These are phyloP conservation scores for Piloderma croceum DNA, from an alignment of 768 basidiomycete genomes.

Conservation along the genomic window DNA sequence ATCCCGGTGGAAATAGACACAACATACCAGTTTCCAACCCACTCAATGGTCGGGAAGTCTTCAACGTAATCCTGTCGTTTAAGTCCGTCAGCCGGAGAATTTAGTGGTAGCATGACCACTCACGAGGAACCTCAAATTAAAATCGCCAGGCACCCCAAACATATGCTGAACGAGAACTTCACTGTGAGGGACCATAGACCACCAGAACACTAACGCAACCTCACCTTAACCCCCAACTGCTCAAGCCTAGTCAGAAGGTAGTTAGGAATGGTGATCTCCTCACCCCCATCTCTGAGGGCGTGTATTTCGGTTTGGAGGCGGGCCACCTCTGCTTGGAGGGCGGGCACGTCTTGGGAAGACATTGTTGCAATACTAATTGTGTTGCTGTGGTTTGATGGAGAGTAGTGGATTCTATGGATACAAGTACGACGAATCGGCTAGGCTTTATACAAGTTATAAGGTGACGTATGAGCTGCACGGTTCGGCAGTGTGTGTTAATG, in stretches of 20 bases:
- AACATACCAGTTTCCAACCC: slow-evolving; percentile 80
- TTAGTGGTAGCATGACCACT: not conserved
- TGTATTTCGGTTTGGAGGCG: slow-evolving; percentile 44
- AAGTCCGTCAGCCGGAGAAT: not conserved
- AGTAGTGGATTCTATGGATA: too few species aligned
- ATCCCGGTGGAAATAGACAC: not conserved
- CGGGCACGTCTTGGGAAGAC: too few species aligned
- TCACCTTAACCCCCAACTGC: slow-evolving; percentile 60
- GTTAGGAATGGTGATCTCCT: slow-evolving; percentile 46
- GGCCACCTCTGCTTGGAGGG: slow-evolving; percentile 40
- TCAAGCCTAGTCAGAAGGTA: slow-evolving; percentile 60
- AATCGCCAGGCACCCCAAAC: slow-evolving; percentile 87
- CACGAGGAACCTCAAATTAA: slow-evolving; percentile 66
- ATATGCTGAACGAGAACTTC: slow-evolving; percentile 43
- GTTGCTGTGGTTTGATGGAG: not conserved
- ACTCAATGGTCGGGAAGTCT: slow-evolving; percentile 68
- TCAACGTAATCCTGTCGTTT: slow-evolving; percentile 82
- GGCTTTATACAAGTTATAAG: too few species aligned
- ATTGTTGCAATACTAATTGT: not conserved
- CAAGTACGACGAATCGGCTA: too few species aligned
- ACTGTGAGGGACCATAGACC: not conserved
- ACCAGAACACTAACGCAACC: slow-evolving; percentile 8
- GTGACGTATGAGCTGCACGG: too few species aligned
- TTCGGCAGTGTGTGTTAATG: too few species aligned
- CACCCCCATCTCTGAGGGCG: slow-evolving; percentile 31